phyloP scores from a whole-genome alignment of 169 alveolate genomes.

The Plasmodium vinckei region DNA sequence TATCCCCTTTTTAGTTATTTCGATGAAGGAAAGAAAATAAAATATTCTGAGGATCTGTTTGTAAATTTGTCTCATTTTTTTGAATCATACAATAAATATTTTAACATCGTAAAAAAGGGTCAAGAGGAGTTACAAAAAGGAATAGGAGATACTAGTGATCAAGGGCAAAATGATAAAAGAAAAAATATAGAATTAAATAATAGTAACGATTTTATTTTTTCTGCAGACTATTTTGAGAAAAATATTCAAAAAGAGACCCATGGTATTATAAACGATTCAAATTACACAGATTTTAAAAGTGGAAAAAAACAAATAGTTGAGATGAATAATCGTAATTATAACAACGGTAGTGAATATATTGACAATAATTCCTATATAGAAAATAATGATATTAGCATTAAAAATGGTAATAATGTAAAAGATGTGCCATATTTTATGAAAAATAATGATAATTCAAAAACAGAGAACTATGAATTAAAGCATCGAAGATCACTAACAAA shows the following conservation, averaged over 20 bases:
- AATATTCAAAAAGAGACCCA: neutral
- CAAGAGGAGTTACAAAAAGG: conserved; percentile 15
- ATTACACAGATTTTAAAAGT: too few relatives aligned
- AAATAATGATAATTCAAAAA: neutral
- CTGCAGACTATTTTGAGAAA: neutral
- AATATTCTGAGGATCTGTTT: conserved; percentile 49
- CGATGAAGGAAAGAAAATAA: conserved; percentile 39
- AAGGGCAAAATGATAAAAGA: neutral
- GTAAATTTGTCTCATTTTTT: conserved; percentile 57
- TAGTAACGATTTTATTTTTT: too few relatives aligned
- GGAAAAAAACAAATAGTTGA: neutral
- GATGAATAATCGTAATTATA: neutral
- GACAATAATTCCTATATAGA: neutral
- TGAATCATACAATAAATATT: conserved; percentile 69
- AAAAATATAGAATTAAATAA: too few relatives aligned
- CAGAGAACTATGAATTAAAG: conserved; percentile 20
- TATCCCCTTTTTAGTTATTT: conserved; percentile 70
- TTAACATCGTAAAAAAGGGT: conserved; percentile 18
- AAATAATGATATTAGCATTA: neutral
- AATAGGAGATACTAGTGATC: neutral
- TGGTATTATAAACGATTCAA: too few relatives aligned
- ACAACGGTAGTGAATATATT: neutral
- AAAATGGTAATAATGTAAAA: neutral
- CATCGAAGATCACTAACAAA: conserved; percentile 69
- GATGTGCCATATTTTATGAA: too few relatives aligned